Conservation (phyloP, 1,284 basidiomycete genomes). For the Cryptococcus sp. region DNA sequence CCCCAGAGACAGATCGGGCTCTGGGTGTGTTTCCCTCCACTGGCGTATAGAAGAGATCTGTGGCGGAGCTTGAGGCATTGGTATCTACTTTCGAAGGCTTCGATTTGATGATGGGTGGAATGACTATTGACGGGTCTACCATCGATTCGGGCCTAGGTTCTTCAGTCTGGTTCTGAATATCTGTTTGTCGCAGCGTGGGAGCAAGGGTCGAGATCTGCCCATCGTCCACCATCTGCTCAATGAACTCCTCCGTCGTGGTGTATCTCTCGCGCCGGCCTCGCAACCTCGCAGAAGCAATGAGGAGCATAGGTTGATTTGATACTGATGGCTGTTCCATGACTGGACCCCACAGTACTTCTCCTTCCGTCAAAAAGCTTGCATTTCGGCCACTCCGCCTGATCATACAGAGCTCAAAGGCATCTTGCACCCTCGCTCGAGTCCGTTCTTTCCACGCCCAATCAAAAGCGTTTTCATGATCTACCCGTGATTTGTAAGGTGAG, state of each 20-base stretch:
- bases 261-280: no score
- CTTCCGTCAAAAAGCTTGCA: constrained; percentile 5
- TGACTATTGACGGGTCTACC: constrained; percentile 5
- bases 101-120: not conserved
- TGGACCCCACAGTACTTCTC: not conserved
- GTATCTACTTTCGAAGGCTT: constrained; percentile 7
- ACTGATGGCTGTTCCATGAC: not conserved
- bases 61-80: constrained; percentile 7
- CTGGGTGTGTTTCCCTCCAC: constrained; percentile 14
- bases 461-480: constrained; percentile 39
- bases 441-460: constrained; percentile 74
- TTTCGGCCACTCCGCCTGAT: constrained; percentile 20
- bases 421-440: constrained; percentile 69
- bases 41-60: constrained; percentile 21
- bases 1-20: constrained; percentile 6
- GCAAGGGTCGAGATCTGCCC: not conserved
- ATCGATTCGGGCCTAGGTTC: constrained; percentile 12
- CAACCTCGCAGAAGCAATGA: constrained; percentile 1
- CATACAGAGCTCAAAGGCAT: constrained; percentile 77
- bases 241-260: not conserved
- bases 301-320: not conserved
- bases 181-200: not conserved
- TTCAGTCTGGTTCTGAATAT: constrained; percentile 1
- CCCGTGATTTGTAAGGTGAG: constrained; percentile 51
- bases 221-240: not conserved